Base-by-base conservation (phyloP, 495 filamentous ascomycete genomes). In the Xylaria telfairii region DNA sequence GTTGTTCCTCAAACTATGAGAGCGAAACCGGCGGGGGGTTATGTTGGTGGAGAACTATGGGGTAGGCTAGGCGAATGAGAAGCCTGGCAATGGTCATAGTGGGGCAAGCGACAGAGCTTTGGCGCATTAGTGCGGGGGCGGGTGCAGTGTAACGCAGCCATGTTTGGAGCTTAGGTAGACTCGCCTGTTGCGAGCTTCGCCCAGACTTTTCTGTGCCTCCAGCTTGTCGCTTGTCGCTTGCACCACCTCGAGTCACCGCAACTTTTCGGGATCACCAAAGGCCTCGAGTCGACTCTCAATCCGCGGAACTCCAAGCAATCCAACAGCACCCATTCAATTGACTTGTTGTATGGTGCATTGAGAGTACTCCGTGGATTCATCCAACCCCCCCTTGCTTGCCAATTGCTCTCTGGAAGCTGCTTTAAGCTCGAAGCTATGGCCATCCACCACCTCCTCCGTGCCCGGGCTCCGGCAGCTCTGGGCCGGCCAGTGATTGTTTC, bases 401-500 rank as follows among this genome's bases (percentile, higher is more conserved):
- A 41, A 54, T 32, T n/a, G n/a, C 42, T 17, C 10, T 19, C 63
- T 67, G 28, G 44, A 47, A 65, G 51, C 63, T 6, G n/a, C 21
- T 26, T 42, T 26, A 15, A 61, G 51, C 53, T 60, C 49, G 41
- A 6, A 8, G 63, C 56, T 67, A 84, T 84, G 83, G 70, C 82
- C 57, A 74, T 81, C 34, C 75, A 79, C 28, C 74, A 76, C 42
- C 75, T 83, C 30, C 75, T 83, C 68, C 78, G 80, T 66, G 78
- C 79, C 46, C 76, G 81, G 71, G 79, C 81, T 69, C 76, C 83
- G 34, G 71, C 69, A 71, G 80, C 83, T 81, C 78, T 83, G 73
- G 76, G 78, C 62, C 74, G 78, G 67, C 73, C 80, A 39, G 69
- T 75, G 37, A 67, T 80, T 34, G 56, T 71, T 62, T 75, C 78